Percentiles rank a stretch among this genome's conserved stretches.
phyloP scores from a whole-genome alignment of 179 eudicot species.

The Patellifolia procumbens region DNA sequence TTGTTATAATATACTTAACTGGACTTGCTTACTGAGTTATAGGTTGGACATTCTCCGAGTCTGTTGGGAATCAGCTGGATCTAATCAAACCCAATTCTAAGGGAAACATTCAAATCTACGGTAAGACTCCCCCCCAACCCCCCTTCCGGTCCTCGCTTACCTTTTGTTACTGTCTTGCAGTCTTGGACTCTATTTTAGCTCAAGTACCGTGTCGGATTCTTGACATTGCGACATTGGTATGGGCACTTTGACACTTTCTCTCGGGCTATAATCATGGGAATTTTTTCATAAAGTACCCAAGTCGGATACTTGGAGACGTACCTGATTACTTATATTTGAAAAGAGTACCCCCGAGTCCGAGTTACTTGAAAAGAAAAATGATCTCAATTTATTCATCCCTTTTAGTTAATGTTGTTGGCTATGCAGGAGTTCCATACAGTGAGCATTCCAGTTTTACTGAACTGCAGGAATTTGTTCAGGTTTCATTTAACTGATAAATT shows the following conservation, averaged over 20 bases:
- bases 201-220: too few species aligned
- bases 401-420: background rate
- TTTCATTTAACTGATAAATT: constrained; percentile 22
- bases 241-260: too few species aligned
- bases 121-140: constrained; percentile 28
- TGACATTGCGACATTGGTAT: too few species aligned
- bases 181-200: too few species aligned
- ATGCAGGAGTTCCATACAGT: constrained; percentile 69
- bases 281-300: too few species aligned
- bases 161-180: too few species aligned
- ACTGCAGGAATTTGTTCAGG: constrained; percentile 66
- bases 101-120: constrained; percentile 56
- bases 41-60: constrained; percentile 73
- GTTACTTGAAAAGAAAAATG: background rate
- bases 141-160: background rate
- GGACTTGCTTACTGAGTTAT: constrained; percentile 11
- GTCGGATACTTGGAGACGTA: too few species aligned
- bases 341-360: too few species aligned
- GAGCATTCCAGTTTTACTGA: constrained; percentile 73
- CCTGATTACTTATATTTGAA: too few species aligned
- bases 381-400: background rate
- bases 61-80: constrained; percentile 52
- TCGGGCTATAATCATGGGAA: too few species aligned
- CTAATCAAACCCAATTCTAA: constrained; percentile 51
- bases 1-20: background rate